Evolutionary conservation across 108 stramenopile species (phyloP).

Genomic region (Nitzschia sp.): DNA sequence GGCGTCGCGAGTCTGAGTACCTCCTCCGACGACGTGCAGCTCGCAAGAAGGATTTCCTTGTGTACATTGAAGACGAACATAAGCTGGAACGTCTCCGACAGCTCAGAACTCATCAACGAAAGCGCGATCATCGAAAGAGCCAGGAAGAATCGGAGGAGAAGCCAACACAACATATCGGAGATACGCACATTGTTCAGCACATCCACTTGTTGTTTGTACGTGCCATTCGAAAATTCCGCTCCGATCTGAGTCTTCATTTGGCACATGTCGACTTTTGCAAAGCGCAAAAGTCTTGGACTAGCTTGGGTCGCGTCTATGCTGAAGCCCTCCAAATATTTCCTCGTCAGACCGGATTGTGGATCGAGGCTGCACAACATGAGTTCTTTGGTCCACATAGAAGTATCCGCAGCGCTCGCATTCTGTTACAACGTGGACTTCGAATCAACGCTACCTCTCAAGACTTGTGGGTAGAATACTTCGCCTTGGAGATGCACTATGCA

Average conservation of each 20-base stretch:
- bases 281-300: conserved; percentile 44
- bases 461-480: conserved; percentile 81
- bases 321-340: conserved; percentile 81
- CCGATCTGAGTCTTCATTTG: conserved; percentile 60
- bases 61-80: conserved; percentile 77
- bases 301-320: conserved; percentile 64
- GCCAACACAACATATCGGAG: conserved; percentile 50
- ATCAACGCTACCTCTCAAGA: conserved; percentile 62
- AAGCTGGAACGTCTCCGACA: conserved; percentile 61
- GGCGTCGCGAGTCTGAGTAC: conserved; percentile 82
- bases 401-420: conserved; percentile 72
- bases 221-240: conserved; percentile 70
- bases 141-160: conserved; percentile 23
- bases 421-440: conserved; percentile 81
- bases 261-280: conserved; percentile 75
- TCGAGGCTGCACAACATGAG: conserved; percentile 81
- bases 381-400: conserved; percentile 71
- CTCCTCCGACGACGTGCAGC: conserved; percentile 55
- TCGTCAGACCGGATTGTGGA: conserved; percentile 75
- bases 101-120: conserved; percentile 51
- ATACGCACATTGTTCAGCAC: conserved; percentile 73
- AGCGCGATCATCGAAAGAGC: conserved; percentile 42
- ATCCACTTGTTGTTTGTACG: conserved; percentile 78
- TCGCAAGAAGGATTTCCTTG: conserved; percentile 70
- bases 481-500: conserved; percentile 80